Evolutionary conservation across 2,329 filamentous ascomycete species (phyloP).

Genomic region (Epichloe sp.): DNA sequence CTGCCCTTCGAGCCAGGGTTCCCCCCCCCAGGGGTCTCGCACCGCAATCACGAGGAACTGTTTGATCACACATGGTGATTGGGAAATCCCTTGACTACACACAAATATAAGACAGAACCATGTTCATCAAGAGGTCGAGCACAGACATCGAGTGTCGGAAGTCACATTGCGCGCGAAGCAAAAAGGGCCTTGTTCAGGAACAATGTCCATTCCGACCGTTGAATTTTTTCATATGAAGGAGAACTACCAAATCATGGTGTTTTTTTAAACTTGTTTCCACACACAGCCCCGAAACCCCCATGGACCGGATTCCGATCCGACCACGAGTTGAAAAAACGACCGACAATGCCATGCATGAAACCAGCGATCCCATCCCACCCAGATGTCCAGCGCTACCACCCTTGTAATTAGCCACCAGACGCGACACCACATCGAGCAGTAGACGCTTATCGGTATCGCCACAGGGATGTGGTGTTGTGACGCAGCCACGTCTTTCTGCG

Average conservation of each 20-base stretch:
- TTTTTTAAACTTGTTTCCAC: background rate
- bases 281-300: background rate
- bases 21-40: no score
- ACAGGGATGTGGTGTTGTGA: slow-evolving; percentile 98
- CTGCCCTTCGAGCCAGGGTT: no score
- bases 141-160: no score
- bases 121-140: no score
- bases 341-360: slow-evolving; percentile 7
- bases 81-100: no score
- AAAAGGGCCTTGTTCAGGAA: slow-evolving; percentile 9
- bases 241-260: slow-evolving; percentile 3
- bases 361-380: slow-evolving; percentile 1
- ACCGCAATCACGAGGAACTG: no score
- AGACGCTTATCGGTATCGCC: slow-evolving; percentile 76
- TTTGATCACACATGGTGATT: no score
- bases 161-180: no score
- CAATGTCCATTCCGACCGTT: slow-evolving; percentile 19
- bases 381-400: background rate
- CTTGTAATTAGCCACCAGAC: background rate
- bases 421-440: slow-evolving; percentile 2
- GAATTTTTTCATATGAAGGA: slow-evolving; percentile 8
- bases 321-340: slow-evolving; percentile 1
- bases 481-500: slow-evolving; percentile 99
- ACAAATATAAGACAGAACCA: no score
- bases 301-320: slow-evolving; percentile 4